Evolutionary conservation across 2,329 filamentous ascomycete species (phyloP).

Genomic region (Didymella exigua): DNA sequence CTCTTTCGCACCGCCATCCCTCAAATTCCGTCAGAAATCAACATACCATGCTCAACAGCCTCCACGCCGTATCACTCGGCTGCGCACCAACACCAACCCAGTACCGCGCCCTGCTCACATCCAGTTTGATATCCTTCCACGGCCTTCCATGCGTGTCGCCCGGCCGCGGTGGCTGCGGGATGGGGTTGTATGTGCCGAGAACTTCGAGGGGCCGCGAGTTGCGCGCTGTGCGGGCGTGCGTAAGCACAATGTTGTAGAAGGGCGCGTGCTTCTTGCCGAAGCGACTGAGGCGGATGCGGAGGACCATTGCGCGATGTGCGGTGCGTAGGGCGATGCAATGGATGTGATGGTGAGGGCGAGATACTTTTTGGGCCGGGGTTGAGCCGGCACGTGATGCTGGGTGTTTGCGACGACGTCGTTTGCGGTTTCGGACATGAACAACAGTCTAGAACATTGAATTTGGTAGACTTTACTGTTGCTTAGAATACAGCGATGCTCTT

Average conservation of each 20-base stretch:
- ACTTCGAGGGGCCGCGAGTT: constrained; percentile 92
- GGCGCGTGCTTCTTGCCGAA: constrained; percentile 88
- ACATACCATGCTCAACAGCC: constrained; percentile 75
- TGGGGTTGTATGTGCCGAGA: constrained; percentile 70
- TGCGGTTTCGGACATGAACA: not conserved
- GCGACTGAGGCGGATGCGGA: constrained; percentile 91
- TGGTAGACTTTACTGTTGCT: not conserved
- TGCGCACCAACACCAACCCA: constrained; percentile 98
- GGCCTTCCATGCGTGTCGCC: constrained; percentile 62
- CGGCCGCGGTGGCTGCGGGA: constrained; percentile 60
- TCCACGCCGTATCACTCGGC: constrained; percentile 87
- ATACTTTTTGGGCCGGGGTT: constrained; percentile 26
- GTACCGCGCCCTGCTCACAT: constrained; percentile 81
- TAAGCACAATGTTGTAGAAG: constrained; percentile 96
- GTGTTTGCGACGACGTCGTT: not conserved
- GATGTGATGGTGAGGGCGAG: not conserved
- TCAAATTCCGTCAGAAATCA: not conserved
- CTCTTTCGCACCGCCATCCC: not conserved
- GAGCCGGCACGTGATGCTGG: constrained; percentile 25
- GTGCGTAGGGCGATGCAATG: not conserved
- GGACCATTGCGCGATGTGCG: constrained; percentile 68
- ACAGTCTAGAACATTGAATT: too few relatives aligned
- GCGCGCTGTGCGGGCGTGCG: constrained; percentile 86
- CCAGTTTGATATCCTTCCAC: constrained; percentile 91
- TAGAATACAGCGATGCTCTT: not conserved